Percentiles rank a stretch among this genome's conserved stretches.
phyloP scores from a whole-genome alignment of 1,284 basidiomycete genomes.

The Ceratobasidium sp. region DNA sequence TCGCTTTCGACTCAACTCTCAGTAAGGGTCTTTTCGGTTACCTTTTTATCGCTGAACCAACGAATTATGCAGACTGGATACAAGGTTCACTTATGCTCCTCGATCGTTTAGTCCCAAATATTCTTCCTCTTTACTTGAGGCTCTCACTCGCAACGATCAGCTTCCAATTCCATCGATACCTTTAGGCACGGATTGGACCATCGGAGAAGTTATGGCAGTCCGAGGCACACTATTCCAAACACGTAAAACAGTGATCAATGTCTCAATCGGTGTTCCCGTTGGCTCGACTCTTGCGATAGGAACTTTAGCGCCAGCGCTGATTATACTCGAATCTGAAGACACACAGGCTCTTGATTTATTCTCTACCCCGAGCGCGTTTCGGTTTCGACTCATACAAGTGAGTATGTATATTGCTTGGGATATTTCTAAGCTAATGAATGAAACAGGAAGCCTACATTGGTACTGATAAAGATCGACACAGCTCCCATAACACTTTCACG shows the following conservation, averaged over 20 bases:
- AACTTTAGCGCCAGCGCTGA: constrained; percentile 3
- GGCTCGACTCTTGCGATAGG: constrained; percentile 3
- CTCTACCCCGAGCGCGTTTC: constrained; percentile 16
- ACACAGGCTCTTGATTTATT: constrained; percentile 3
- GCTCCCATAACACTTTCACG: constrained; percentile 26
- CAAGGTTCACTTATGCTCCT: too few species aligned
- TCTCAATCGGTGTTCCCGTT: background rate
- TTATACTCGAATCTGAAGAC: constrained; percentile 10
- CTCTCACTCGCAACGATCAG: background rate
- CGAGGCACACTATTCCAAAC: background rate
- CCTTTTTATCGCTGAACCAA: too few species aligned
- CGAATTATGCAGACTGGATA: too few species aligned
- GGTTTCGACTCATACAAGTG: constrained; percentile 13
- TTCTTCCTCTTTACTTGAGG: background rate
- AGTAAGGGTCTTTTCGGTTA: background rate
- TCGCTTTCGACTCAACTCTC: constrained; percentile 18
- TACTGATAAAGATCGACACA: constrained; percentile 14
- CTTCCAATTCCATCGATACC: constrained; percentile 1
- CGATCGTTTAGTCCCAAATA: background rate
- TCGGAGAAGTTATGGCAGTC: background rate
- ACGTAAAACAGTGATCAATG: background rate
- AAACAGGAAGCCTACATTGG: constrained; percentile 16
- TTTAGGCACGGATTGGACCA: background rate
- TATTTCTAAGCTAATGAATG: background rate
- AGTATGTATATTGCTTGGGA: too few species aligned